These are phyloP conservation scores for Hypsizygus ulmarius DNA, from an alignment of 1,284 basidiomycete genomes.

Conservation along the genomic window DNA sequence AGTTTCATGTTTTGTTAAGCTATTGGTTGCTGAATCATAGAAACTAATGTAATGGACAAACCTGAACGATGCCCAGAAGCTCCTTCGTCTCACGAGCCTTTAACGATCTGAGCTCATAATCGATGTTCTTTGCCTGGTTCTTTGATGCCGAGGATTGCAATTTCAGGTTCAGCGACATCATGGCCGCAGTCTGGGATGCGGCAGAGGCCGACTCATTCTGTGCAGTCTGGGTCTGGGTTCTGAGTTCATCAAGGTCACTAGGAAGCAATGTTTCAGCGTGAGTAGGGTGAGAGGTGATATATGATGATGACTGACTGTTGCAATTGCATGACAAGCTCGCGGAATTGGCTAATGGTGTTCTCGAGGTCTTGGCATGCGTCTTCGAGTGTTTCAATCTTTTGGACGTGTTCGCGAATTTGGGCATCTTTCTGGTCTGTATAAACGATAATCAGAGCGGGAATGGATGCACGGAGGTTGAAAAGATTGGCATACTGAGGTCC, in stretches of 20 bases:
- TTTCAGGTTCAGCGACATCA: slow-evolving; percentile 91
- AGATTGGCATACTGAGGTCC: slow-evolving; percentile 68
- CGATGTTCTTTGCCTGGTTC: slow-evolving; percentile 85
- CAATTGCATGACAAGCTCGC: slow-evolving; percentile 82
- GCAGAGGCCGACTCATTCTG: slow-evolving; percentile 78
- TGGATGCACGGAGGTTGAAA: neutral
- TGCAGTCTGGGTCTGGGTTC: slow-evolving; percentile 80
- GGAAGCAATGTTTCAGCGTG: slow-evolving; percentile 8
- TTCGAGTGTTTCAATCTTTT: slow-evolving; percentile 68
- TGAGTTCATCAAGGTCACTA: slow-evolving; percentile 82
- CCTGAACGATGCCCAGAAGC: slow-evolving; percentile 70
- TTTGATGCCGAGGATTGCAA: slow-evolving; percentile 87
- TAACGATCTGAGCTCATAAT: slow-evolving; percentile 81
- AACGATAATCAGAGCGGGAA: slow-evolving; percentile 4
- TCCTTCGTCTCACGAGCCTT: slow-evolving; percentile 82
- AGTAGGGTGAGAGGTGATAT: neutral
- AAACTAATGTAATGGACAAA: slow-evolving; percentile 23
- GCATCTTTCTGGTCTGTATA: slow-evolving; percentile 67
- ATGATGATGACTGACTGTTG: slow-evolving; percentile 57
- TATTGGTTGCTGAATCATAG: neutral
- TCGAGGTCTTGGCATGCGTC: slow-evolving; percentile 84
- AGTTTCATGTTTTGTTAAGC: neutral
- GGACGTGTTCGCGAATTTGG: slow-evolving; percentile 65
- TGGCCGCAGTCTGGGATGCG: slow-evolving; percentile 73
- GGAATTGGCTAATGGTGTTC: slow-evolving; percentile 84